Conservation (phyloP, 116 monocot species). For the Cymodocea nodosa region DNA sequence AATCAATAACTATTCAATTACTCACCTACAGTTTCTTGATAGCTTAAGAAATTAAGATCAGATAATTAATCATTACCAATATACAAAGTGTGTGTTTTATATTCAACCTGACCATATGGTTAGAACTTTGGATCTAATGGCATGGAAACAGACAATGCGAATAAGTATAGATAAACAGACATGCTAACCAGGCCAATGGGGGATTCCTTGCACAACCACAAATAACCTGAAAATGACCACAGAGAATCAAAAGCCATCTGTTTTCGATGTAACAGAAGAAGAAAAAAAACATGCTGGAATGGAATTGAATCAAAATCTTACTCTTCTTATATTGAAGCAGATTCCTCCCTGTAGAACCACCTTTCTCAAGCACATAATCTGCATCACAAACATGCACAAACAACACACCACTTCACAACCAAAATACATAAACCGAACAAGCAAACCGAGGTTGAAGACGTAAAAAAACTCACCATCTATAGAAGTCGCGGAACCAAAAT, state of each 20-base stretch:
- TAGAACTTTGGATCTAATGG: too few relatives aligned
- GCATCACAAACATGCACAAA: background rate
- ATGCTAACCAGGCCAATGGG: too few relatives aligned
- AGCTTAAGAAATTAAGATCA: too few relatives aligned
- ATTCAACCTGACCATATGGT: too few relatives aligned
- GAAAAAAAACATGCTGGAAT: background rate
- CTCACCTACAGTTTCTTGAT: too few relatives aligned
- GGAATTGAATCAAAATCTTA: background rate
- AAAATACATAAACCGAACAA: background rate
- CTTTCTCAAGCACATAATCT: background rate
- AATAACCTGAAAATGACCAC: background rate
- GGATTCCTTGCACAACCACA: too few relatives aligned
- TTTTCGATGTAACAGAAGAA: background rate
- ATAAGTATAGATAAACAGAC: too few relatives aligned
- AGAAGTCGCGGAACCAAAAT: background rate
- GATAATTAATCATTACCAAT: too few relatives aligned
- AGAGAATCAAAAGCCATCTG: background rate
- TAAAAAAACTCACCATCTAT: background rate
- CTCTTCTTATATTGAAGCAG: slow-evolving; percentile 10
- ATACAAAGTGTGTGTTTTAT: too few relatives aligned
- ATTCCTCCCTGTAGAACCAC: slow-evolving; percentile 2
- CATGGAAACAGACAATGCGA: too few relatives aligned
- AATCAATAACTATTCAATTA: too few relatives aligned
- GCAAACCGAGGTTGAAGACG: background rate
- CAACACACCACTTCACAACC: background rate